Base-by-base conservation (phyloP, 495 filamentous ascomycete genomes). In the Letharia lupina region DNA sequence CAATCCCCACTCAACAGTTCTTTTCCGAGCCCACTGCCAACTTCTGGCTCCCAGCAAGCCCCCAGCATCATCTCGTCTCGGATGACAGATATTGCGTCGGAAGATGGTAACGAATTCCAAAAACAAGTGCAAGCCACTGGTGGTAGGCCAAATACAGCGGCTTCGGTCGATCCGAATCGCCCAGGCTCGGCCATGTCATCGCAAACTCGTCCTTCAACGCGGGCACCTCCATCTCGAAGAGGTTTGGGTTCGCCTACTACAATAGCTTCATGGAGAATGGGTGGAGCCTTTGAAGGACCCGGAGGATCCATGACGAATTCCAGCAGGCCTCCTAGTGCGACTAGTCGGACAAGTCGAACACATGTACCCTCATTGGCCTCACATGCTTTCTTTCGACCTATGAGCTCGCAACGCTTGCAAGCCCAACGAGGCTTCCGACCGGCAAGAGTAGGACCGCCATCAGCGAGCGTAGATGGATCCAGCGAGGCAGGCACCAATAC, bases 351-450 rank as follows among this genome's bases (percentile, higher is more conserved):
- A 60, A 91, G 89, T 73, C 83, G 86, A 71, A 93, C 89, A 23
- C 94, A 98, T 79, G 93, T 96, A 45, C 93, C 94, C 11, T 90
- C 89, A 2, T 78, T 98, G 40, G 86, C 91, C 11, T 91, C 91
- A 18, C 88, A 93, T 69, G 93, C 89, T 28, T 98, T 98, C 75
- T 96, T 96, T 70, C 87, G 88, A 12, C 94, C 94, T 23, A 96
- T 98, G 94, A 97, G 92, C 77, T 95, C 91, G 33, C 93, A 97
- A 75, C 86, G 90, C 73, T 80, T 97, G 60, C 94, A 98, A 75
- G 93, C 91, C 61, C 95, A 98, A 74, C 81, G 94, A 72, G 86
- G 86, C 58, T 80, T 82, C 37, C 78, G 83, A 16, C 83, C 83
- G 20, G 67, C 73, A 68, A 81, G 73, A 63, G 78, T 76, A 67